Evolutionary conservation across 495 filamentous ascomycete genomes (phyloP), one percentile per base, ranked within the genome.

Genomic region (Lophium mytilinum): DNA sequence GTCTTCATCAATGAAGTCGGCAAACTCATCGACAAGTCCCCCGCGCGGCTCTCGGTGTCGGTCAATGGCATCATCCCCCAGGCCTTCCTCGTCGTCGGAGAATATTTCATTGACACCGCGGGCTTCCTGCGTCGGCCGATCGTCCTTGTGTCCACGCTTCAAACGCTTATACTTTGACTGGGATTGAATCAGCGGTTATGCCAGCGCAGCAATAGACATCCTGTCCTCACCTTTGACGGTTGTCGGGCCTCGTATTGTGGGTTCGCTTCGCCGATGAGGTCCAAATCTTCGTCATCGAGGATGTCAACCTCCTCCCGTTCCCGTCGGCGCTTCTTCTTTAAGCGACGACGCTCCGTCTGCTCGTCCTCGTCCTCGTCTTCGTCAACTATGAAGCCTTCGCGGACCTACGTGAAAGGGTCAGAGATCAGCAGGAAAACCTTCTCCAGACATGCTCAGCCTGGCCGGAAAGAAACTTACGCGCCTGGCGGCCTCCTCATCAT

Each of bases 1-100:
- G 62, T 96, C 93, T 58, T 96, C 89, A 64, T 96, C 92, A 65
- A 98, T 98, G 73, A 98, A 98, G 67, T 90, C 93, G 51, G 87
- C 93, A 66, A 97, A 90, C 66, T 98, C 93, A 67, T 95, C 88
- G 21, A 80, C 81, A 46, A 80, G 71, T n/a, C 74, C 72, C 2
- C 33, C 42, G 69, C 74, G 76, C 67, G 66, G 79, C 70, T 65
- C 78, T 71, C 36, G 71, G 69, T 56, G 75, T 68, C 59, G 37
- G 33, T 64, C 61, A 17, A 47, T 62, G 7, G 37, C 50, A 33
- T 64, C 69, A 10, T 66, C 68, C 19, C 73, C 82, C 24, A 3
- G 24, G 35, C 60, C 73, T 15, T 95, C 92, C 52, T 98, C 93
- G 37, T 98, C 93, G 55, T 97, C 93, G 3, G 88, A 91, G 70